Base-by-base conservation (phyloP, 1,284 basidiomycete genomes). In the Fistulina hepatica region DNA sequence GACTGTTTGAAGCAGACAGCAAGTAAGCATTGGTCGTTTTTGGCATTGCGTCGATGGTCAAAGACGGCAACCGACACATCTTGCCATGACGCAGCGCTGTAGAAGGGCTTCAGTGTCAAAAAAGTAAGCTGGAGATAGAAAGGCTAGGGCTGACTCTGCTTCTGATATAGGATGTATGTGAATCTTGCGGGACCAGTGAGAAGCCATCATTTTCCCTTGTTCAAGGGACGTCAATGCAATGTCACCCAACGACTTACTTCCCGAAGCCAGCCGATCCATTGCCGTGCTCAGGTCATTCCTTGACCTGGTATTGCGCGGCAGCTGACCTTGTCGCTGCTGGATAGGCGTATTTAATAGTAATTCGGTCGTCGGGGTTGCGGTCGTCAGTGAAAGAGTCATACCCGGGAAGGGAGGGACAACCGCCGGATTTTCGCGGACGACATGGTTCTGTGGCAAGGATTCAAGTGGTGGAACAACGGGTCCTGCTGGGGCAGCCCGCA, bases 141-240 rank as follows among this genome's bases (percentile, higher is more conserved):
- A 49, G 34, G 16, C 21, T 15, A 25, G 7, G 10, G 63, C 79
- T 60, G 52, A 83, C 81, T 73, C 69, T 30, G 55, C 51, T 30
- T 58, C 55, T 0, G 63, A 48, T 6, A 77, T 61, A 21, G 71
- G 61, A 27, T 71, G 64, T 6, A 65, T 64, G 38, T 64, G 58
- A n/a, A 85, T 46, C 35, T 60, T 67, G 52, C 76, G 73, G 51
- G 79, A 69, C 75, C 76, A 85, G 48, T 74, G 76, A 0, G 75
- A 64, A 1, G 77, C 70, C 35, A 74, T 74, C 71, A 83, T 75
- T 39, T 74, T 67, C 2, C 68, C 69, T 48, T 77, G 67, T 44
- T 76, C 70, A 24, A 66, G 58, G 1, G 67, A 58, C 6, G 60
- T 48, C 7, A 66, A 48, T 8, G 54, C 46, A 6, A 52, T 46